Evolutionary conservation across 495 filamentous ascomycete species (phyloP), one percentile per base, ranked within the genome.

Genomic region (Hypoxylon perforatum): DNA sequence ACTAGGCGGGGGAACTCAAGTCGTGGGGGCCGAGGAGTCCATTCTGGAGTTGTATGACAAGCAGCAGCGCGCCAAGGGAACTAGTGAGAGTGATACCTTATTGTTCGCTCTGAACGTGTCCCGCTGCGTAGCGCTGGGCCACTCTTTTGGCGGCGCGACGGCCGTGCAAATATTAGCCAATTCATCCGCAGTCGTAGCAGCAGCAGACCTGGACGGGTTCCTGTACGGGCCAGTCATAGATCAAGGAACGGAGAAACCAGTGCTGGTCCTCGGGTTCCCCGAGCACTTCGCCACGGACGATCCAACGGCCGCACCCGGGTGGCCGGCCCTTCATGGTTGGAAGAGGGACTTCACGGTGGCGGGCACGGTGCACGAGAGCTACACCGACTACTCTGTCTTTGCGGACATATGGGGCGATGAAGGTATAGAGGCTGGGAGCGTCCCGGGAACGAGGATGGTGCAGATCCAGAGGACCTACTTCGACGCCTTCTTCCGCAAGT

Each of bases 71-170:
- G 19, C 19, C 1, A 6, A 22, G 18, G 19, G 44, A 46, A 1
- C 8, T 14, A 12, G 11, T 23, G 44, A 46, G 18, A 57, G 30
- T 18, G 30, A 22, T 52, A 19, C 19, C 14, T 1, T 25, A 28
- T 15, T 39, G 48, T 1, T 18, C 3, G 50, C 23, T 23, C 30
- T 64, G 1, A 62, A 71, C 30, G 63, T 69, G 17, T 41, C 48
- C 23, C 71, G 71, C 3, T 74, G 80, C 14, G 78, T 72, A 1
- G 73, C 83, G 19, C 79, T 81, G 25, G 85, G 86, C 0, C 84
- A 87, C 50, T 86, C 85, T 0, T 70, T 86, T 8, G 85, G 86
- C 18, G 86, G 86, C n/a, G 80, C 82, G 0, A 74, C 85, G 1
- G 70, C 84, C 2, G 77, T 83, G 4, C 57, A 71, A 9, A 72